These are phyloP conservation scores for Cotoneaster glaucophyllus DNA, from an alignment of 306 rosid genomes.

Conservation along the genomic window DNA sequence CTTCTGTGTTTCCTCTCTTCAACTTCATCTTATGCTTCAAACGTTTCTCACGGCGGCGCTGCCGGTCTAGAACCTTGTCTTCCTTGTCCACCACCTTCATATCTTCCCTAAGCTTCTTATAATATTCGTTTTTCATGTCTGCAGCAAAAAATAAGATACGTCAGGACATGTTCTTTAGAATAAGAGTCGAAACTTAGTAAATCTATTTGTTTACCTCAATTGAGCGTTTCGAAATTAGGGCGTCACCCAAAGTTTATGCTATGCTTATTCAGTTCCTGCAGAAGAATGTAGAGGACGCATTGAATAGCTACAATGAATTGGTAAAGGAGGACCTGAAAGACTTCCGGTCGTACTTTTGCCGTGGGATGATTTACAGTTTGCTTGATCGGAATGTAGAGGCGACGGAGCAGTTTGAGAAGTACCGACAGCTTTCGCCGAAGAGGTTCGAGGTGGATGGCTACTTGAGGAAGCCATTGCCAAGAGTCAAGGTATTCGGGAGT, in stretches of 20 bases:
- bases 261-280: constrained; percentile 50
- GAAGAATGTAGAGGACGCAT: constrained; percentile 77
- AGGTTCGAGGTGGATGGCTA: constrained; percentile 88
- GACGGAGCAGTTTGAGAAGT: constrained; percentile 61
- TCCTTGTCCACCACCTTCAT: constrained; percentile 70
- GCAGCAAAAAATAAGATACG: constrained; percentile 7
- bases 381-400: constrained; percentile 79
- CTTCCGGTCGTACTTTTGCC: constrained; percentile 78
- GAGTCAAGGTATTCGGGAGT: constrained; percentile 66
- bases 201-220: not conserved
- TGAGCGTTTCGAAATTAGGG: not conserved
- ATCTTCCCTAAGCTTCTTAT: constrained; percentile 68
- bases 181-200: not conserved
- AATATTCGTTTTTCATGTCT: constrained; percentile 64
- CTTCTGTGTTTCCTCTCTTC: constrained; percentile 45
- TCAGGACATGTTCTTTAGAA: not conserved
- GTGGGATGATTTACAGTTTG: constrained; percentile 87
- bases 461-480: constrained; percentile 66
- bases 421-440: constrained; percentile 68
- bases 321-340: constrained; percentile 65
- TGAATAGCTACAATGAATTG: constrained; percentile 46
- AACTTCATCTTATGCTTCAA: constrained; percentile 59
- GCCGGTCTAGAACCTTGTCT: constrained; percentile 57
- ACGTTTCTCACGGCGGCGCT: constrained; percentile 63
- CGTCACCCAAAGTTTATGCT: not conserved